Base-by-base conservation (phyloP, 176 grass and related monocot genomes). In the Triticum urartu region DNA sequence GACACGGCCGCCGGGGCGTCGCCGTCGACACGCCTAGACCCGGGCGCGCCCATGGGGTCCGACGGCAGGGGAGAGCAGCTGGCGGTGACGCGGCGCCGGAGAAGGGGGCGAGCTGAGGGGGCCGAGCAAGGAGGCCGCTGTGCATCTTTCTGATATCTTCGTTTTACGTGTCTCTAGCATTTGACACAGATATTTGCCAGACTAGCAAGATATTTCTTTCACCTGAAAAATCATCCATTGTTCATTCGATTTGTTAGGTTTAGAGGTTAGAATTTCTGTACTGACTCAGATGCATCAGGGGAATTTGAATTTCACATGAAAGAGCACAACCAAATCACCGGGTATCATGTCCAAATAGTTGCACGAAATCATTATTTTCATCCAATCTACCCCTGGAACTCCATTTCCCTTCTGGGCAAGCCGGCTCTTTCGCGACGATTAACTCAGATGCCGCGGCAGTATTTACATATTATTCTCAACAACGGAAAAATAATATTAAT, bases 1-100 rank as follows among this genome's bases (percentile, higher is more conserved):
- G 50, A 82, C 79, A 60, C 82, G 86, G 88, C 74, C 76, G 83
- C 79, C 64, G 80, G 3, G 85, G 92, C 65, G 67, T 75, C 87
- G 85, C 81, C 48, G 82, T 68, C 28, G 90, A 35, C 21, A 68
- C 84, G 15, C 48, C 82, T 72, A 62, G 59, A 9, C 84, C 80
- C n/a, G 62, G 64, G 11, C 61, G 70, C 64, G 61, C 30, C 83
- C 85, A 82, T 87, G 60, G 83, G 56, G 60, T 14, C 2, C 47
- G 20, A n/a, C 79, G 32, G 68, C 50, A 47, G 77, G 30, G 30
- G 14, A 68, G 50, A 63, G 42, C 78, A 9, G 72, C 72, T 25
- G 72, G 42, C 0, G 52, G 32, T 22, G 45, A 6, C 68, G 84
- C 75, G 3, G 67, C 70, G 58, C n/a, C 67, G 77, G 32, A 20